Evolutionary conservation across 31 red algal genomes (phyloP), one percentile per base, ranked within the genome.

Genomic region (Endocladia muricata): DNA sequence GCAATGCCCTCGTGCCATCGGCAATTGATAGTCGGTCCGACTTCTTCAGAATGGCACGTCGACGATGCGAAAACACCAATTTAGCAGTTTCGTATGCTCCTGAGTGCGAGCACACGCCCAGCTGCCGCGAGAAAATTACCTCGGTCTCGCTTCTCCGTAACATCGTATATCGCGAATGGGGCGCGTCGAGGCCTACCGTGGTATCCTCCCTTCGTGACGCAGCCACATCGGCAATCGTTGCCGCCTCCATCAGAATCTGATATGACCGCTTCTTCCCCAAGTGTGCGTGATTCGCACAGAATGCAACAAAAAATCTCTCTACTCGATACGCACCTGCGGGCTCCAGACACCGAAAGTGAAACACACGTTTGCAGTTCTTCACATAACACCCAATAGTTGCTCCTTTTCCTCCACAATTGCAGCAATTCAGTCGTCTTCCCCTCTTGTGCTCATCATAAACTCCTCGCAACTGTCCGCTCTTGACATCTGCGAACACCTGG

Each of bases 331-430:
- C 83, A 15, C 79, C 74, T 3, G 69, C 70, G 15, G 21, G 21
- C 23, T 31, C 40, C 1, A 94, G 71, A 72, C 91, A 94, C 40
- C 85, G 63, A 43, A 77, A 88, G 73, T 94, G 91, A 83, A 77
- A 94, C 26, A 82, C 78, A 22, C 80, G 58, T 57, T 85, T 94
- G 59, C 91, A 94, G 31, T 64, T 56, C 39, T 85, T 77, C 1
- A 94, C 75, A 52, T 94, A 94, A 49, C 91, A 94, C 41, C 91
- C 91, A 63, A 94, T 77, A 17, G 91, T 94, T 23, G 91, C 91
- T 22, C 91, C 84, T 29, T 74, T 56, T 39, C 38, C 76, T 28
- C 77, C 70, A 57, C 91, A 94, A 60, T 77, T 37, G 1, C 67
- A 40, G 34, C 91, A 94, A 42, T 76, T 74, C 29, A 94, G 71